These are phyloP conservation scores for Cetraspora pellucida DNA, from an alignment of 192 early-diverging fungal genomes.

Conservation along the genomic window DNA sequence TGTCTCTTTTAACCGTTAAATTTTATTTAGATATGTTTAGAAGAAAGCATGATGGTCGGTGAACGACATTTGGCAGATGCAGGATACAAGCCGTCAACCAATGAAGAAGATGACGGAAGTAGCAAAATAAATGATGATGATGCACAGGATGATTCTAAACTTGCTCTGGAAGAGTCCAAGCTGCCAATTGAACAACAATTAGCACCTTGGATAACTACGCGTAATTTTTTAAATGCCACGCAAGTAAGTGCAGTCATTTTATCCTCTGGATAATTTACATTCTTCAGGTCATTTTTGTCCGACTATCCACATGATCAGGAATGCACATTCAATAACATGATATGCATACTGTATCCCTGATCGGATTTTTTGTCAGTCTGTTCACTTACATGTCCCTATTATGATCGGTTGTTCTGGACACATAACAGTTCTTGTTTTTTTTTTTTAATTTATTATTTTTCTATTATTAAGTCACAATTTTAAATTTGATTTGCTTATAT, in stretches of 20 bases:
- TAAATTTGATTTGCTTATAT: not conserved
- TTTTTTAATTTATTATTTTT: not conserved
- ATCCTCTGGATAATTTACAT: too few relatives aligned
- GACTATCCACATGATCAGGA: too few relatives aligned
- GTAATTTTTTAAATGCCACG: slow-evolving; percentile 93
- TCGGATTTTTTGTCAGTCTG: too few relatives aligned
- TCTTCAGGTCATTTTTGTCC: too few relatives aligned
- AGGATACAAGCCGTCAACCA: slow-evolving; percentile 71
- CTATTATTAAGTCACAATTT: not conserved
- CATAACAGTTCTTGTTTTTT: not conserved
- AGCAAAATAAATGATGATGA: slow-evolving; percentile 67
- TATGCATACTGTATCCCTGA: too few relatives aligned
- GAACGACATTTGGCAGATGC: slow-evolving; percentile 89
- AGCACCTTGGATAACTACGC: slow-evolving; percentile 93
- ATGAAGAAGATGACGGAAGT: slow-evolving; percentile 67
- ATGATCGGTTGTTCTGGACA: too few relatives aligned
- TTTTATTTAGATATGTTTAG: slow-evolving; percentile 62
- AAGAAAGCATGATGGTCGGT: slow-evolving; percentile 91
- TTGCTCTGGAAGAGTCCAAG: slow-evolving; percentile 52
- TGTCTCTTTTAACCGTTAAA: not conserved
- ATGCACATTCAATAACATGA: too few relatives aligned
- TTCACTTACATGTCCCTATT: too few relatives aligned
- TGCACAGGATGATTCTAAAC: slow-evolving; percentile 61
- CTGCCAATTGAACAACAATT: slow-evolving; percentile 90
- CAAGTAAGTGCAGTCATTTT: slow-evolving; percentile 44